These are phyloP conservation scores for Podospora bellae-mahoneyi DNA, from an alignment of 495 filamentous ascomycete genomes.

Conservation along the genomic window DNA sequence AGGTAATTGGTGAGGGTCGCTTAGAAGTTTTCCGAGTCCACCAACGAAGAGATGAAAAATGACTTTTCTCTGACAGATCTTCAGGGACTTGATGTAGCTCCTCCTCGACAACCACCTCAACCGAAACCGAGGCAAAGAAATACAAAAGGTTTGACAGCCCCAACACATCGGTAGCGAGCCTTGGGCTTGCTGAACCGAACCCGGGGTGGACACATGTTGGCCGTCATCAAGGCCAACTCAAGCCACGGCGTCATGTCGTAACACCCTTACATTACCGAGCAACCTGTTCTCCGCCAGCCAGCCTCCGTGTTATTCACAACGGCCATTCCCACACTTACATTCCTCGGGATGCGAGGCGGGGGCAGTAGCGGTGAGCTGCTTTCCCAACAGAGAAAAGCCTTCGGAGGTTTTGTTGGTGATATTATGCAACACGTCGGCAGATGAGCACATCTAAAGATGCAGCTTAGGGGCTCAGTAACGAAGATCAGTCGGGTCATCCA, in stretches of 20 bases:
- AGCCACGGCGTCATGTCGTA: background rate
- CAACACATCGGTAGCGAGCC: background rate
- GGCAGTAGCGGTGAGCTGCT: background rate
- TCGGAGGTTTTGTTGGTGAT: background rate
- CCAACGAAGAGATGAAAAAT: no score
- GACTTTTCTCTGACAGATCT: no score
- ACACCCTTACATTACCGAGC: background rate
- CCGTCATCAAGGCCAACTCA: no score
- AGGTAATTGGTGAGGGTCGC: no score
- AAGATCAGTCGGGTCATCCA: background rate
- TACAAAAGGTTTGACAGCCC: background rate
- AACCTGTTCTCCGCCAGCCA: background rate
- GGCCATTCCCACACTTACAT: background rate
- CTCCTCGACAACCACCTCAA: background rate
- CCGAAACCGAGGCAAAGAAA: background rate
- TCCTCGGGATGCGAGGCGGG: background rate
- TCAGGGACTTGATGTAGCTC: background rate
- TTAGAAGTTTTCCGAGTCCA: no score
- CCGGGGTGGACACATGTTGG: background rate
- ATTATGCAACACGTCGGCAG: background rate
- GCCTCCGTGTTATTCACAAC: background rate
- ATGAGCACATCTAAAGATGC: background rate
- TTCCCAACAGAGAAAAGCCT: background rate
- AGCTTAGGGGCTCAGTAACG: background rate
- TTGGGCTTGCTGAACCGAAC: background rate